These are phyloP conservation scores for Mycosphaerelloides madeirae DNA, from an alignment of 2,329 filamentous ascomycete species.

Conservation along the genomic window DNA sequence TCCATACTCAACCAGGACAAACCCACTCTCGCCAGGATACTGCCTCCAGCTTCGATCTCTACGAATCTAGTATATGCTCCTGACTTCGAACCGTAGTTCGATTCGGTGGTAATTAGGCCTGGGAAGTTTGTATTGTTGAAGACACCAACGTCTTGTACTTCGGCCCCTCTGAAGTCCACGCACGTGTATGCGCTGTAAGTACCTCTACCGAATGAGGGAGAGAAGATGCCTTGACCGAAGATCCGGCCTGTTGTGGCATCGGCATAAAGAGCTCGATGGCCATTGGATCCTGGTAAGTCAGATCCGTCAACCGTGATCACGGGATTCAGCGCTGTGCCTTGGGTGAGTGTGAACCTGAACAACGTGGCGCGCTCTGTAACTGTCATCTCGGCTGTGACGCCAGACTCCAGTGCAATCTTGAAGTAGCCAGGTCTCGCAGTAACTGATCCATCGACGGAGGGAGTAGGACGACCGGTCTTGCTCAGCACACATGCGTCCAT, in stretches of 20 bases:
- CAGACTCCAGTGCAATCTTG: conserved; percentile 50
- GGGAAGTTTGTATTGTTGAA: conserved; percentile 48
- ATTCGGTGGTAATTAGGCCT: conserved; percentile 32
- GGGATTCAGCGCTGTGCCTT: conserved; percentile 40
- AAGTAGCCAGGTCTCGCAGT: conserved; percentile 58
- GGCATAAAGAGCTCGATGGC: conserved; percentile 48
- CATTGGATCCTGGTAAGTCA: conserved; percentile 51
- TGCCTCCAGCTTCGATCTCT: conserved; percentile 34
- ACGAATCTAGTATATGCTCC: conserved; percentile 32
- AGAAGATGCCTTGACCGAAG: conserved; percentile 53
- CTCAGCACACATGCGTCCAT: conserved; percentile 46
- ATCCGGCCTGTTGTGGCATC: conserved; percentile 51
- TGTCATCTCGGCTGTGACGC: conserved; percentile 57
- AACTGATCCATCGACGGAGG: conserved; percentile 47
- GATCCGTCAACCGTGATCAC: conserved; percentile 55
- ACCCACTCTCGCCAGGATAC: conserved; percentile 59
- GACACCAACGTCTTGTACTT: conserved; percentile 52
- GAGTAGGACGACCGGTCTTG: conserved; percentile 45
- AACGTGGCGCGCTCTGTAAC: conserved; percentile 54
- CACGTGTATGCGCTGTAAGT: conserved; percentile 56
- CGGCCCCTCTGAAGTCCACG: conserved; percentile 51
- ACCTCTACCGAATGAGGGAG: conserved; percentile 58
- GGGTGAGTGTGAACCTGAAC: conserved; percentile 55
- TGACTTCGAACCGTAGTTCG: conserved; percentile 20
- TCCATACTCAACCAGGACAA: conserved; percentile 62